phyloP scores from a whole-genome alignment of 2,329 filamentous ascomycete genomes.

The Stemphylium beticola region DNA sequence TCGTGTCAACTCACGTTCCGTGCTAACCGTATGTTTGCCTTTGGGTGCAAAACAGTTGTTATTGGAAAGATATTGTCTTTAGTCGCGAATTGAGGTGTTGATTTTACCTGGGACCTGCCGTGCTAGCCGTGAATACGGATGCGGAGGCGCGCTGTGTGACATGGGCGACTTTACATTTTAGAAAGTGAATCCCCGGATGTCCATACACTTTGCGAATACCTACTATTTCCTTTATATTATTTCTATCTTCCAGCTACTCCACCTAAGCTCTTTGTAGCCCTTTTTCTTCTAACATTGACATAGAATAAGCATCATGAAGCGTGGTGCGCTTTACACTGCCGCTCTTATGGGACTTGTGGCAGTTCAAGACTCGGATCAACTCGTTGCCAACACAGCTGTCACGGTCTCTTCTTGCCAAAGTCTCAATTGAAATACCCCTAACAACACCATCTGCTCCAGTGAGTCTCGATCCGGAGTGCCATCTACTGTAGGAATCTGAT shows the following conservation, averaged over 20 bases:
- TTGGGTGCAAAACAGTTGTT: too few relatives aligned
- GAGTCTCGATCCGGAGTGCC: background rate
- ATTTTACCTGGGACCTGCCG: background rate
- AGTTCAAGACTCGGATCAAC: background rate
- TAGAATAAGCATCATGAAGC: background rate
- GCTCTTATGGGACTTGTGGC: background rate
- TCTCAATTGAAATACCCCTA: background rate
- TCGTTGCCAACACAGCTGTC: background rate
- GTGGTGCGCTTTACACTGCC: background rate
- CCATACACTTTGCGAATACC: too few relatives aligned
- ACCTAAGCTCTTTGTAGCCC: background rate
- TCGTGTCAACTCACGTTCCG: background rate
- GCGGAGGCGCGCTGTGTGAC: background rate
- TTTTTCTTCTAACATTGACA: background rate
- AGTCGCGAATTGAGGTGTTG: background rate
- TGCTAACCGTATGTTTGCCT: background rate
- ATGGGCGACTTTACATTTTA: background rate
- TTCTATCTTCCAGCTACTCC: background rate
- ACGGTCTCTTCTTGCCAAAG: background rate
- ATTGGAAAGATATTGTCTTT: background rate
- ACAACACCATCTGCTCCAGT: background rate
- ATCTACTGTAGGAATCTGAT: background rate
- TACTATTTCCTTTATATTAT: background rate
- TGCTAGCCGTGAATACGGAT: background rate
- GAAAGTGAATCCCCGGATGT: background rate